Evolutionary conservation across 306 rosid species (phyloP), one percentile per base, ranked within the genome.

Genomic region (Prunus padus): DNA sequence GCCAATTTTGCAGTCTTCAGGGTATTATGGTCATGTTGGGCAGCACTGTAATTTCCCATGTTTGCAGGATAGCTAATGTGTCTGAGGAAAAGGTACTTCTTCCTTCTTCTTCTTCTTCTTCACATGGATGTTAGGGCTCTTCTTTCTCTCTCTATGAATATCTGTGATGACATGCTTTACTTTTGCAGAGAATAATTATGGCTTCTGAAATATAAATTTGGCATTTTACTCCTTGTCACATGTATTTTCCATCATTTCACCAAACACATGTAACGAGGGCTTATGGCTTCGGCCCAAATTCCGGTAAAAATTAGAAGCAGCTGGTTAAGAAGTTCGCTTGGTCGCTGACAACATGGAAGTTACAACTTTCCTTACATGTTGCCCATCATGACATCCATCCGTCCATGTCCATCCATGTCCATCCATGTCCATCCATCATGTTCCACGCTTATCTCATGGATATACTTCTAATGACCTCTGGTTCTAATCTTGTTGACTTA

Each of bases 271-370:
- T 30, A 62, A 62, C 44, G 67, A 62, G 67, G 23, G 67, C 65
- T 11, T 15, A 62, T 42, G 23, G 67, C 65, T 11, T 15, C 15
- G 13, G 67, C 67, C 44, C 67, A 62, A 62, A 62, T 62, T 62
- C 8, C 67, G 23, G 45, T 62, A 28, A 62, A 62, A 37, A 62
- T 28, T 28, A 30, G 44, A 62, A 16, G 42, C 65, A 22, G 64
- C 65, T 25, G 65, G 33, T 72, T 65, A 46, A 76, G 31, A 71
- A 72, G 59, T 33, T 33, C 64, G 45, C 42, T 46, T 37, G 59
- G 26, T 68, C 22, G 45, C 82, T 77, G 87, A 77, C 82, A 80
- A 49, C 87, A 80, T 84, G 84, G 80, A 84, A 84, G 84, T 80
- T 73, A 73, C 82, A 77, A 84, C 79, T 65, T 76, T 59, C 23